Conservation (phyloP, 805 yeast species). For the Metschnikowia corniflorae region DNA sequence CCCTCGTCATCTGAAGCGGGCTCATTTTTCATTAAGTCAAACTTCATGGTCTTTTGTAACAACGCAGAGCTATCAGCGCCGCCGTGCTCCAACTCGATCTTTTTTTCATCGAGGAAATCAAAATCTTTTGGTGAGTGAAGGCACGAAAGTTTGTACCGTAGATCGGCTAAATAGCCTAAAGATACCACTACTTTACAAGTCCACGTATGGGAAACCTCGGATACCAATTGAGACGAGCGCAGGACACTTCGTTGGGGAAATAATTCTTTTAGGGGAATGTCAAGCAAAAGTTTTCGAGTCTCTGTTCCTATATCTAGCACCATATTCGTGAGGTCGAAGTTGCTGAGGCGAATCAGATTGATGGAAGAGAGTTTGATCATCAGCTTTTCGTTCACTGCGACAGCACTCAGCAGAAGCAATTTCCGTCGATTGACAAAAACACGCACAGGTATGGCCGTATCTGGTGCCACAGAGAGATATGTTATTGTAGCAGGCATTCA, state of each 20-base stretch:
- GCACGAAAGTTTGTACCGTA: slow-evolving; percentile 16
- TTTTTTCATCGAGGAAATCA: slow-evolving; percentile 13
- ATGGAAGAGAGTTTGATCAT: slow-evolving; percentile 21
- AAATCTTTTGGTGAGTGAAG: slow-evolving; percentile 12
- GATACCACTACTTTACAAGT: slow-evolving; percentile 22
- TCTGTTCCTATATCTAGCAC: slow-evolving; percentile 16
- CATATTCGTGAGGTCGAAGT: slow-evolving; percentile 20
- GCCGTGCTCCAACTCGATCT: slow-evolving; percentile 6
- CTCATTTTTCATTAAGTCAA: slow-evolving; percentile 10
- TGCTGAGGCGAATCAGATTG: slow-evolving; percentile 24
- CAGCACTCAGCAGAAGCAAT: slow-evolving; percentile 18
- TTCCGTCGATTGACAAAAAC: slow-evolving; percentile 23
- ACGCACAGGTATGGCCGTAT: slow-evolving; percentile 19
- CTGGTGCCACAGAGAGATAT: slow-evolving; percentile 18
- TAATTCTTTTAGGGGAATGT: slow-evolving; percentile 9
- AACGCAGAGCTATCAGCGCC: slow-evolving; percentile 7
- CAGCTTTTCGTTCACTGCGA: slow-evolving; percentile 25
- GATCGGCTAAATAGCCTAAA: slow-evolving; percentile 18
- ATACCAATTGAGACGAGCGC: slow-evolving; percentile 8
- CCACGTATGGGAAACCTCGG: slow-evolving; percentile 19
- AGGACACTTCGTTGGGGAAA: slow-evolving; percentile 12
- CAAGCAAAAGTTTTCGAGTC: slow-evolving; percentile 11
- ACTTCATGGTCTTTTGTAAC: slow-evolving; percentile 10
- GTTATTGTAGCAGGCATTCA: slow-evolving; percentile 23
- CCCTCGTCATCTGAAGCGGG: slow-evolving; percentile 15